Conservation (phyloP, 2,329 filamentous ascomycete genomes). For the Davidsoniella eucalypti region DNA sequence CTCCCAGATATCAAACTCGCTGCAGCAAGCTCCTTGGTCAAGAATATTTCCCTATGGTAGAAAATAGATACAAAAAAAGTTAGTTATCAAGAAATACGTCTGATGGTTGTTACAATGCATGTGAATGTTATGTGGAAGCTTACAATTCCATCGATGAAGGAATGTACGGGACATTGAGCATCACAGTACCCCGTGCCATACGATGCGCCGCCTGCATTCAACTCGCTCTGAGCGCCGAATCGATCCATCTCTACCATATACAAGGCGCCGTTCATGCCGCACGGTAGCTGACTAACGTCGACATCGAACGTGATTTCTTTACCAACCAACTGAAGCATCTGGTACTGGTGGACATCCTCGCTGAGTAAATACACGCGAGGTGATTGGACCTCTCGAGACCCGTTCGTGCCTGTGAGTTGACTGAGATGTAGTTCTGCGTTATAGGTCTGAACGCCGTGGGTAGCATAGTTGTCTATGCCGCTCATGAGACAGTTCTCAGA, state of each 20-base stretch:
- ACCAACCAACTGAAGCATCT: conserved; percentile 42
- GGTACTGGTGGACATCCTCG: conserved; percentile 32
- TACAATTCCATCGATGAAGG: conserved; percentile 21
- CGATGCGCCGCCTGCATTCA: conserved; percentile 31
- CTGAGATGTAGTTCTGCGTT: conserved; percentile 31
- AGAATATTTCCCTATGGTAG: conserved; percentile 29
- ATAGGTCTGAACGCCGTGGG: conserved; percentile 31
- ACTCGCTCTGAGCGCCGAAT: conserved; percentile 31
- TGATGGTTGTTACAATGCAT: conserved; percentile 17
- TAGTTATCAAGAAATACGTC: conserved; percentile 14
- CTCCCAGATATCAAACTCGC: conserved; percentile 42
- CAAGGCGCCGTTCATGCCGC: conserved; percentile 49
- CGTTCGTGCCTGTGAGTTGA: conserved; percentile 30
- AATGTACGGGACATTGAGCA: conserved; percentile 32
- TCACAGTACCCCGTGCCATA: conserved; percentile 41
- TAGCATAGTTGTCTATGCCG: conserved; percentile 27
- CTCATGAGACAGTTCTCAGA: conserved; percentile 30
- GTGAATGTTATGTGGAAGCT: no score
- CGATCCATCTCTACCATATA: conserved; percentile 40
- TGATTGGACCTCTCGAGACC: conserved; percentile 22
- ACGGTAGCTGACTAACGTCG: conserved; percentile 44
- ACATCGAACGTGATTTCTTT: conserved; percentile 52
- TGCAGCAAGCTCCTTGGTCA: conserved; percentile 34
- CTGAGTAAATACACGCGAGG: conserved; percentile 41
- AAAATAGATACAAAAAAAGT: conserved; percentile 15